These are phyloP conservation scores for Nicotiana attenuata DNA, from an alignment of 257 asterid species.

Conservation along the genomic window DNA sequence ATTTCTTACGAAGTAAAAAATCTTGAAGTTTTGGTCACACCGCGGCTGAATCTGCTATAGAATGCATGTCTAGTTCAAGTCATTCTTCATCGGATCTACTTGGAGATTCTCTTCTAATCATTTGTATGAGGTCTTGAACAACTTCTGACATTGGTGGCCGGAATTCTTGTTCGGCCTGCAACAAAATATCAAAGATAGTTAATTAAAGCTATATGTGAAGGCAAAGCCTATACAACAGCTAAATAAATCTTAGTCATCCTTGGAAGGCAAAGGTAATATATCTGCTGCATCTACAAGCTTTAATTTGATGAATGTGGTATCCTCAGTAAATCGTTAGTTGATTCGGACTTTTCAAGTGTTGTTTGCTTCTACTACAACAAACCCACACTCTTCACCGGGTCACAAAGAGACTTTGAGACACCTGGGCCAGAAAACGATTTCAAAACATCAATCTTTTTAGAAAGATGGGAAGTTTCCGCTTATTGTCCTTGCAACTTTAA, in stretches of 20 bases:
- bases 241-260: not conserved
- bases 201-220: not conserved
- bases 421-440: not conserved
- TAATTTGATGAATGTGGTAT: not conserved
- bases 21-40: not conserved
- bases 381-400: not conserved
- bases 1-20: not conserved
- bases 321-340: not conserved
- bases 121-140: conserved; percentile 81
- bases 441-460: not conserved
- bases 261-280: not conserved
- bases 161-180: conserved; percentile 87
- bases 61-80: not conserved
- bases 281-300: not conserved
- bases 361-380: not conserved
- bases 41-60: conserved; percentile 8
- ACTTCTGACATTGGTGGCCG: conserved; percentile 94
- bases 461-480: not conserved
- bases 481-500: not conserved
- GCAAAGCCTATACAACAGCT: not conserved
- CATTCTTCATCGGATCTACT: conserved; percentile 56
- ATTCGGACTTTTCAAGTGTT: not conserved
- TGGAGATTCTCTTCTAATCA: conserved; percentile 75
- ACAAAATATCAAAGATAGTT: not conserved
- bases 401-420: not conserved